phyloP scores from a whole-genome alignment of 352 stramenopile genomes.

The Phytophthora megakarya region DNA sequence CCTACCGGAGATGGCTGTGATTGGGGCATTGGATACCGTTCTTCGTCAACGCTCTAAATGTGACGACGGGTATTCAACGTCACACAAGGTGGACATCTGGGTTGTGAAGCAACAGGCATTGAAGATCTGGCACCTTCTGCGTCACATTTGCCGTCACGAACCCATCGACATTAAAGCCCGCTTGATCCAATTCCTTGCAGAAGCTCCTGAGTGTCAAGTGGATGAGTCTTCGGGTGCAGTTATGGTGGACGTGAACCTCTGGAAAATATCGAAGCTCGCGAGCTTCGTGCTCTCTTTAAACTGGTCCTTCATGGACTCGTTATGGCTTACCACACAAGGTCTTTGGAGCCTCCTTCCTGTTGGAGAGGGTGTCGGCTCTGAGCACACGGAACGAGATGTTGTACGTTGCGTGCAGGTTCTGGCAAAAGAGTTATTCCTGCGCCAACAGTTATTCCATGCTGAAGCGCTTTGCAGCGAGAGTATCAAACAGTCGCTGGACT shows the following conservation, averaged over 20 bases:
- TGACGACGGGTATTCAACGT: neutral
- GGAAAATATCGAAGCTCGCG: conserved; percentile 43
- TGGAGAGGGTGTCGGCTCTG: conserved; percentile 2
- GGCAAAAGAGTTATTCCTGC: conserved; percentile 54
- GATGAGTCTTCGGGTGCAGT: conserved; percentile 30
- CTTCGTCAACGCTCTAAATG: conserved; percentile 25
- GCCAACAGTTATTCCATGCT: conserved; percentile 50
- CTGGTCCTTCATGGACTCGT: conserved; percentile 80
- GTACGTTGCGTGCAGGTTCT: conserved; percentile 61
- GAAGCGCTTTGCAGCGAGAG: conserved; percentile 79
- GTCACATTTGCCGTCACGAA: conserved; percentile 71
- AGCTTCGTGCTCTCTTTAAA: conserved; percentile 71
- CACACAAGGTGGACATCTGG: conserved; percentile 30
- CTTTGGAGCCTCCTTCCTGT: conserved; percentile 43
- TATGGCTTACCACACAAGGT: conserved; percentile 64
- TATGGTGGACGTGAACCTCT: conserved; percentile 42
- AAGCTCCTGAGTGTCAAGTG: conserved; percentile 28
- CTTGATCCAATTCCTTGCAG: conserved; percentile 41
- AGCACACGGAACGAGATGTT: conserved; percentile 50
- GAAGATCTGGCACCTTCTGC: conserved; percentile 67
- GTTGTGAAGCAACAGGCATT: conserved; percentile 46
- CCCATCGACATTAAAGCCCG: conserved; percentile 46
- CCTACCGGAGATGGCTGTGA: conserved; percentile 71
- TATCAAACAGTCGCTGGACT: conserved; percentile 77
- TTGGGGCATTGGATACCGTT: conserved; percentile 59